These are phyloP conservation scores for Starmerella ratchasimensis DNA, from an alignment of 805 yeast species.

Conservation along the genomic window DNA sequence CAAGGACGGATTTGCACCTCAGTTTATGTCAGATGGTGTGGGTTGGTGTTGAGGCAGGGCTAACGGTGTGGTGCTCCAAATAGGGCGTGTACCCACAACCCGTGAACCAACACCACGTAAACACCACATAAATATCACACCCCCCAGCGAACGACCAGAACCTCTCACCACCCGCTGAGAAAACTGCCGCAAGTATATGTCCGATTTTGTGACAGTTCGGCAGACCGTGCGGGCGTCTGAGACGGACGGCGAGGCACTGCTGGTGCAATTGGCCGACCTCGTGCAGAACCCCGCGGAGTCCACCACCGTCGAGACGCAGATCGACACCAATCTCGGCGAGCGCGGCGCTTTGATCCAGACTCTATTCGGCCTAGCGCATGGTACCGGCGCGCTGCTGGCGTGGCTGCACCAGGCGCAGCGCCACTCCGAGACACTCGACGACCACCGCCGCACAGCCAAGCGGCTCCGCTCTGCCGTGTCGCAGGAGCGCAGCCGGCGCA, in stretches of 20 bases:
- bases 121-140: too few species aligned
- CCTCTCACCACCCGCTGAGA: too few species aligned
- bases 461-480: constrained; percentile 45
- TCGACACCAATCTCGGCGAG: constrained; percentile 40
- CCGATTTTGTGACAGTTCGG: constrained; percentile 11
- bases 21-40: too few species aligned
- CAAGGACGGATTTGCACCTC: too few species aligned
- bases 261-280: constrained; percentile 42
- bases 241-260: constrained; percentile 44
- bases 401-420: constrained; percentile 70
- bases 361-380: constrained; percentile 25
- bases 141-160: too few species aligned
- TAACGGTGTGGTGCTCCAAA: too few species aligned
- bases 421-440: constrained; percentile 61
- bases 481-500: constrained; percentile 65
- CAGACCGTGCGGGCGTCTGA: constrained; percentile 36
- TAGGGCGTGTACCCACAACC: too few species aligned
- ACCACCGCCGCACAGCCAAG: constrained; percentile 49
- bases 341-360: constrained; percentile 22
- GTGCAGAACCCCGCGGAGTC: constrained; percentile 42
- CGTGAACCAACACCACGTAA: too few species aligned
- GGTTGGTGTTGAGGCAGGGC: too few species aligned
- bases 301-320: constrained; percentile 29
- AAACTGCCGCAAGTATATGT: too few species aligned
- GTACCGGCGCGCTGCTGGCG: constrained; percentile 48